Base-by-base conservation (phyloP, 352 stramenopile species). In the Pythium monospermum region DNA sequence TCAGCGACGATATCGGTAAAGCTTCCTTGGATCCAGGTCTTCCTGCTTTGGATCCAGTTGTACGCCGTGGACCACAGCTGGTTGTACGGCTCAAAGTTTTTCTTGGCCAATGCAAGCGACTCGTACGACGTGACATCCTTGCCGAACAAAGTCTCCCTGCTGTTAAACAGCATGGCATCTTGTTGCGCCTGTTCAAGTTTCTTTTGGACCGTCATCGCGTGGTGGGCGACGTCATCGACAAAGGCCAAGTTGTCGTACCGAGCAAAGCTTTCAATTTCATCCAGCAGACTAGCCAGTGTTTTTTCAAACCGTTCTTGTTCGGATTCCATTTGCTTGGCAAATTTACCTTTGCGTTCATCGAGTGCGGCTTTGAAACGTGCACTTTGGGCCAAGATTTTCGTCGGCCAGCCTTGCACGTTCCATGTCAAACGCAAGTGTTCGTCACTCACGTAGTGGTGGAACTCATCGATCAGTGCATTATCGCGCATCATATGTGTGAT, bases 51-150 rank as follows among this genome's bases (percentile, higher is more conserved):
- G 28, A 96, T 85, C 94, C 94, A 98, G 44, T 93, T 84, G 54
- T 87, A 89, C 18, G 83, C 79, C 3, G 82, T 94, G 27, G 79
- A 73, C 94, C 94, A 98, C 15, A 98, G 72, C 48, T 89, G 77
- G 19, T 91, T 87, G 55, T 97, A 98, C 10, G 94, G 91, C 56
- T 98, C 94, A 52, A 98, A 98, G 12, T 77, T 81, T 69, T 98
- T 98, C 48, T 92, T 87, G 2, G 96, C 75, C 1, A 89, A 69
- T 2, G 70, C 61, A 1, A 98, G 64, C 43, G 71, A 63, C 6
- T 91, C 78, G 51, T 98, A 98, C 0, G 94, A 85, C 4, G 84
- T 94, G n/a, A 93, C 61, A 19, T 95, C 83, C 23, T 83, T 77
- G 4, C 85, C 86, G 49, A 98, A 98, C 0, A 97, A 64, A 6